These are phyloP conservation scores for Ophiobolus disseminans DNA, from an alignment of 2,329 filamentous ascomycete species.

Conservation along the genomic window DNA sequence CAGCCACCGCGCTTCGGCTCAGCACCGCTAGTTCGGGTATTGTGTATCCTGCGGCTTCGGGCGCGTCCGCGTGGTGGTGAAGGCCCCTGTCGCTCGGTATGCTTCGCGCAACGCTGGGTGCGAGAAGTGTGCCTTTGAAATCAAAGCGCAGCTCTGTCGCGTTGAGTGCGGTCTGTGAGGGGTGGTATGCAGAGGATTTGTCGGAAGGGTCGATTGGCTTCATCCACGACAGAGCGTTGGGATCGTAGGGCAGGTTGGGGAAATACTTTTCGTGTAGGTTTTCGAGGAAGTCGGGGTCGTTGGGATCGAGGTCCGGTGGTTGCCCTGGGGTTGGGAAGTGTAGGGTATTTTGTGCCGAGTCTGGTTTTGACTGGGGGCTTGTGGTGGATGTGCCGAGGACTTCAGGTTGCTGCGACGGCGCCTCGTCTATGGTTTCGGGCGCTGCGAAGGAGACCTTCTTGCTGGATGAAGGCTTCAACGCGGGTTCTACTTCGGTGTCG, in stretches of 20 bases:
- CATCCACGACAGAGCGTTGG: constrained; percentile 90
- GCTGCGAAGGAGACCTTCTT: constrained; percentile 48
- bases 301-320: constrained; percentile 79
- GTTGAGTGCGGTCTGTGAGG: constrained; percentile 73
- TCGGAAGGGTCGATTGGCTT: constrained; percentile 68
- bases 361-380: constrained; percentile 2
- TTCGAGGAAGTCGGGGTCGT: constrained; percentile 80
- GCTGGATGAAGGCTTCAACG: constrained; percentile 9
- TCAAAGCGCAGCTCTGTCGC: constrained; percentile 85
- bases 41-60: constrained; percentile 93
- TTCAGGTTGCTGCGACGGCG: constrained; percentile 8
- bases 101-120: constrained; percentile 74
- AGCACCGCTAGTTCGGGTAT: constrained; percentile 83
- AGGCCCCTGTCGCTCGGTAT: constrained; percentile 81
- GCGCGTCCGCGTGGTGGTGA: constrained; percentile 92
- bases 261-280: constrained; percentile 94
- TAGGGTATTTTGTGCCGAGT: constrained; percentile 35
- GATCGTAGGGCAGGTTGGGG: constrained; percentile 83
- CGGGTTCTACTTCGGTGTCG: constrained; percentile 14
- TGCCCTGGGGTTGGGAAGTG: constrained; percentile 67
- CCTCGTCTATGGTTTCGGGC: constrained; percentile 16
- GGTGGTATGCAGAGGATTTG: constrained; percentile 79
- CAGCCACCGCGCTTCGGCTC: constrained; percentile 79
- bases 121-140: constrained; percentile 80
- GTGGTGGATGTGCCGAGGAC: not conserved